phyloP scores from a whole-genome alignment of 805 yeast species.

The Suhomyces vadensis region DNA sequence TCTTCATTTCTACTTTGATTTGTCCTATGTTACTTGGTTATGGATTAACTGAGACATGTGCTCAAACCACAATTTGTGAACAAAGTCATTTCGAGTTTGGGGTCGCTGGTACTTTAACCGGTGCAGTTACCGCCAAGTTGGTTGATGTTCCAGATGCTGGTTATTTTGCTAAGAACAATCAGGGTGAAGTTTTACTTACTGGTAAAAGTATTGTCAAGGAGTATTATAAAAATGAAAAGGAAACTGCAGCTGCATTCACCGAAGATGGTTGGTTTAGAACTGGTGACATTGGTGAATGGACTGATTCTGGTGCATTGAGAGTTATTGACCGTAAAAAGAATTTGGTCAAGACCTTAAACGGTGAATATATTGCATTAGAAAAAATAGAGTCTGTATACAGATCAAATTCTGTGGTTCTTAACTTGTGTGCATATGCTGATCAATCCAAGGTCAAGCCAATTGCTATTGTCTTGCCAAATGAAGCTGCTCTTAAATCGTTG shows the following conservation, averaged over 20 bases:
- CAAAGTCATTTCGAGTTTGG: slow-evolving; percentile 68
- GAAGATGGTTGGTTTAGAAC: slow-evolving; percentile 94
- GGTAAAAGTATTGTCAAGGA: slow-evolving; percentile 75
- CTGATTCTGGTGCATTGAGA: slow-evolving; percentile 71
- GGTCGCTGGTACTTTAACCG: slow-evolving; percentile 79
- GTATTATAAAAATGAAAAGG: slow-evolving; percentile 81
- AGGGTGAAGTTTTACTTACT: slow-evolving; percentile 85
- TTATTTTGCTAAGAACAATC: slow-evolving; percentile 83
- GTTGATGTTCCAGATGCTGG: slow-evolving; percentile 91
- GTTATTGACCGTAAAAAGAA: slow-evolving; percentile 95
- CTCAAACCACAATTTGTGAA: slow-evolving; percentile 73
- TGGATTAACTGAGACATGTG: slow-evolving; percentile 95
- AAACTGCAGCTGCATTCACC: slow-evolving; percentile 70
- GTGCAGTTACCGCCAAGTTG: slow-evolving; percentile 82
- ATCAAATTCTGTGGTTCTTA: slow-evolving; percentile 71
- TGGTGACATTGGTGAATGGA: slow-evolving; percentile 97
- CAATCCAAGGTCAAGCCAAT: slow-evolving; percentile 84
- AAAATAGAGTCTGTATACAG: slow-evolving; percentile 90
- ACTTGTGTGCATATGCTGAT: slow-evolving; percentile 94
- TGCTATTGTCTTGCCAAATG: slow-evolving; percentile 86
- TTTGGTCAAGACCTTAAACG: slow-evolving; percentile 91
- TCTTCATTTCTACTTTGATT: slow-evolving; percentile 70
- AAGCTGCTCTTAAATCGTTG: slow-evolving; percentile 54
- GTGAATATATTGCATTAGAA: slow-evolving; percentile 97
- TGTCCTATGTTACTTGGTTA: slow-evolving; percentile 92